Evolutionary conservation across 2,329 filamentous ascomycete species (phyloP), one percentile per base, ranked within the genome.

Genomic region (Ceratocystis variospora): DNA sequence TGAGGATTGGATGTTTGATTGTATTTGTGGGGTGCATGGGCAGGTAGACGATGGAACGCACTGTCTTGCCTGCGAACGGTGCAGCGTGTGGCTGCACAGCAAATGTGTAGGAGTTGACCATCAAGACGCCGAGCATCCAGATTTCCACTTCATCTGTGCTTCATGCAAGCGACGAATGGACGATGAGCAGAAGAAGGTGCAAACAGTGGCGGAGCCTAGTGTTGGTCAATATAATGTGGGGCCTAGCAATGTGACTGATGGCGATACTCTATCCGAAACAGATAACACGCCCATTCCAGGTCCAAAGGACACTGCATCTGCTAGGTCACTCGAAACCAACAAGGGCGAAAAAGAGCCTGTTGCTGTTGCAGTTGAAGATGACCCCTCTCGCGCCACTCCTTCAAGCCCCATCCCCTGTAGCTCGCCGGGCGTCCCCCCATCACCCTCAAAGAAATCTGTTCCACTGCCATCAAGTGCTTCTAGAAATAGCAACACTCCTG

Each of bases 61-160:
- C 73, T 96, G 91, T 73, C 86, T 99, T 70, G 89, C 92, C 33
- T 99, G 94, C 76, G 94, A 99, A 73, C 86, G 81, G 70, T 99
- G 94, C 79, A 95, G 87, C 73, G 87, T 96, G 61, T 99, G 94
- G 94, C 93, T 97, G 74, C 94, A 99, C 73, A 96, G 91, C 79
- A 90, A 88, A 71, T 99, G 94, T 73, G 83, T 96, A 68, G 87
- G 87, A 50, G 88, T 97, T 69, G 82, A 83, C 59, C 83, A 95
- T 71, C 78, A 82, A 68, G 88, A 92, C 69, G 92, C 91, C 0
- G 93, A 96, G 70, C 81, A 86, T 61, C 85, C 90, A 1, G 89
- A 95, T 70, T 97, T 97, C 72, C 86, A 89, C 68, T 96, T 96
- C 72, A 76, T 96, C 70, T 97, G 93, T 77, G 78, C 78, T 44